Base-by-base conservation (phyloP, 139 green algal species). In the Tetraselmis striata region DNA sequence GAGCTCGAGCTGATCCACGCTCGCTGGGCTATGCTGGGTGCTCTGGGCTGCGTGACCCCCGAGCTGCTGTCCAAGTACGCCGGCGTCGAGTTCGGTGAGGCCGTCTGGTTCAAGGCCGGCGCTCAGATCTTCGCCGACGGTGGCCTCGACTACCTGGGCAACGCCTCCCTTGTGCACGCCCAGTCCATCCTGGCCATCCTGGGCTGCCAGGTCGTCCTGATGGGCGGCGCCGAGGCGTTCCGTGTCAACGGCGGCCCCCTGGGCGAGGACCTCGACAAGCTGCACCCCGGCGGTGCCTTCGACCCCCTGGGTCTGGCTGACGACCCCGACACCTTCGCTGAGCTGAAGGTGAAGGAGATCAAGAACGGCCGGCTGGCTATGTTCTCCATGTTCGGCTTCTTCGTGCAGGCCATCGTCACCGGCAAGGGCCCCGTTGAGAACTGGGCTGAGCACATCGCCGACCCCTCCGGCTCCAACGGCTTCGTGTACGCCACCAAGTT, bases 101-200 rank as follows among this genome's bases (percentile, higher is more conserved):
- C 93, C 76, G 90, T 90, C 29, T 99, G 96, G 96, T 99, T 96
- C 92, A 98, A 99, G 94, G 95, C 94, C 85, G 96, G 96, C 67
- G 90, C 94, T 77, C 87, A 94, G 87, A 98, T 98, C 92, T 98
- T 98, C 89, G 78, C 82, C 59, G 77, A 83, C 28, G 92, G 93
- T 31, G 95, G 94, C 79, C 92, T 98, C 29, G 90, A 98, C 93
- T 98, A 98, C 92, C 90, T 98, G 82, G 96, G 96, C 91, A 98
- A 97, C 95, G 84, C 92, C 77, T 88, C 80, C 86, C 90, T 99
- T 80, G 89, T 99, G 82, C 96, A 99, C 86, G 96, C 96, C 31
- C 93, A 98, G 93, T 94, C 86, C 90, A 98, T 98, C 86, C 84
- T 98, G 28, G 96, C 95, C 82, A 98, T 92, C 82, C 88, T 98